These are phyloP conservation scores for Coemansia sp. DNA, from an alignment of 192 early-diverging fungal genomes.

Conservation along the genomic window DNA sequence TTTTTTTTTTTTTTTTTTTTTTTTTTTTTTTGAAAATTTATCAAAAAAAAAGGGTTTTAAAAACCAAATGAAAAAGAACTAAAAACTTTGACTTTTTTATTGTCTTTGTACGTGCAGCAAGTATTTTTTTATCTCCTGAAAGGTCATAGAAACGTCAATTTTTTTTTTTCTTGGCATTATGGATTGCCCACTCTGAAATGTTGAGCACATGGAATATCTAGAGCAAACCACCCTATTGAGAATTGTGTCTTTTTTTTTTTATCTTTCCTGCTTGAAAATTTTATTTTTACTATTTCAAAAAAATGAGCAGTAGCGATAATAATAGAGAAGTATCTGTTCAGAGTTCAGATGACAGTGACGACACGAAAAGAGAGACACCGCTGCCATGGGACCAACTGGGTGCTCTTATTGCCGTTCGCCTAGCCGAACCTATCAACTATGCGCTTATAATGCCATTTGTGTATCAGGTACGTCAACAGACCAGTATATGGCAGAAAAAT, in stretches of 20 bases:
- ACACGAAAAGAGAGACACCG: constrained; percentile 22
- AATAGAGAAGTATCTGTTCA: background rate
- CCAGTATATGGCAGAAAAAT: background rate
- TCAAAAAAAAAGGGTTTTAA: no score
- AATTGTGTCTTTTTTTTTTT: background rate
- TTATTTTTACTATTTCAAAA: background rate
- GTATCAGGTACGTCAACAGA: constrained; percentile 9
- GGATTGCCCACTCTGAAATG: background rate
- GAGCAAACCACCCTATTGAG: background rate
- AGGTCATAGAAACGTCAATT: background rate
- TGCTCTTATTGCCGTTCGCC: constrained; percentile 18
- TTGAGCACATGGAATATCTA: background rate
- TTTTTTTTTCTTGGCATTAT: background rate
- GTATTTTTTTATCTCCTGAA: background rate
- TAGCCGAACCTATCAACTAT: constrained; percentile 71
- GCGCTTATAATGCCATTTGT: constrained; percentile 63
- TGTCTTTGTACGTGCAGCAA: no score
- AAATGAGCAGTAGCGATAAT: background rate
- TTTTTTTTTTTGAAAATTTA: no score
- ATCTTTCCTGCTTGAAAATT: background rate
- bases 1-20: no score
- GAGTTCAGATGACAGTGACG: background rate
- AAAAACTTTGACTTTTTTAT: no score
- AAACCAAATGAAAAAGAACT: no score
- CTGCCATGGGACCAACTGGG: constrained; percentile 38